Conservation (phyloP, 2,329 filamentous ascomycete genomes). For the Madurella fahalii region DNA sequence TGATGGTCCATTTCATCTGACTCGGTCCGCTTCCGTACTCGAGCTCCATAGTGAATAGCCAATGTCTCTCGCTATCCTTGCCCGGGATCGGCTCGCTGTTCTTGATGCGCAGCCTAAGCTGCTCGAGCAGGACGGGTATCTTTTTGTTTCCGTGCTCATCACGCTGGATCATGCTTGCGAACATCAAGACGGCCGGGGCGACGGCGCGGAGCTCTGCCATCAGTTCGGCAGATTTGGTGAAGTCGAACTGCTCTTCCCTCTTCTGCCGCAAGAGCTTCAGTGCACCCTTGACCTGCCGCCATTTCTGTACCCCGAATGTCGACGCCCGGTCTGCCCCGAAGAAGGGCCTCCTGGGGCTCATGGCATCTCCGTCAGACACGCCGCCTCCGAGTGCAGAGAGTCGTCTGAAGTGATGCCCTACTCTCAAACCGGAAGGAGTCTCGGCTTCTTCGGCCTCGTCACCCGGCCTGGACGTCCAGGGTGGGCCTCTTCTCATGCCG, state of each 20-base stretch:
- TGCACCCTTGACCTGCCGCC: slow-evolving; percentile 89
- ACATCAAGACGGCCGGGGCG: slow-evolving; percentile 85
- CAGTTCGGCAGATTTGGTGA: slow-evolving; percentile 90
- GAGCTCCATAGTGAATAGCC: slow-evolving; percentile 84
- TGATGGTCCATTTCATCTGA: slow-evolving; percentile 93
- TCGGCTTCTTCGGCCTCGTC: slow-evolving; percentile 52
- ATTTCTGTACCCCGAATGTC: slow-evolving; percentile 75
- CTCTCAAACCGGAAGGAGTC: slow-evolving; percentile 49
- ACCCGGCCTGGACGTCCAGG: slow-evolving; percentile 51
- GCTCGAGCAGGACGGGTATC: slow-evolving; percentile 91
- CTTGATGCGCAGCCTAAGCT: slow-evolving; percentile 82
- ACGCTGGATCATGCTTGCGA: slow-evolving; percentile 96
- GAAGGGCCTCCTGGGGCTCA: slow-evolving; percentile 53
- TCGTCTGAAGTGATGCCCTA: slow-evolving; percentile 63
- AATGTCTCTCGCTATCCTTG: slow-evolving; percentile 64
- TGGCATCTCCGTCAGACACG: slow-evolving; percentile 58
- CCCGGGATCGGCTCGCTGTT: slow-evolving; percentile 70
- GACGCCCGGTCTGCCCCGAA: slow-evolving; percentile 64
- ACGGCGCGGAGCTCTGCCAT: slow-evolving; percentile 93
- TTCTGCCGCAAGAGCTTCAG: slow-evolving; percentile 74
- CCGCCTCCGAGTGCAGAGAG: slow-evolving; percentile 62
- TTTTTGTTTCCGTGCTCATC: slow-evolving; percentile 94
- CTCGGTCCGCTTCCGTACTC: slow-evolving; percentile 96
- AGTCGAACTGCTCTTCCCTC: slow-evolving; percentile 85
- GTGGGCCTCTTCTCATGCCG: slow-evolving; percentile 56